Percentiles rank a stretch among this genome's conserved stretches.
phyloP scores from a whole-genome alignment of 208 protist genomes.

The Trypanosoma platydactyli region DNA sequence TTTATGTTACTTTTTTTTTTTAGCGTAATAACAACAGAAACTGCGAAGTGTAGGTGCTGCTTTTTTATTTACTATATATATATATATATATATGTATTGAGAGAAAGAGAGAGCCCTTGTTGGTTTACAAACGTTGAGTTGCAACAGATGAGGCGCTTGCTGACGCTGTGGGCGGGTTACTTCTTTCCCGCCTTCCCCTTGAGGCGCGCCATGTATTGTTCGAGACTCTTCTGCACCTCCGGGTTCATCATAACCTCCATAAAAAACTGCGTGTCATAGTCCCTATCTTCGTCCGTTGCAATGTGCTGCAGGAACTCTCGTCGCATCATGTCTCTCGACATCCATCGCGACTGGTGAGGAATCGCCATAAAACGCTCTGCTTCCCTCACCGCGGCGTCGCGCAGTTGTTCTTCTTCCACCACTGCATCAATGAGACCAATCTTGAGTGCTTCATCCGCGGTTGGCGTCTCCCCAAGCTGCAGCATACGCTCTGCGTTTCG shows the following conservation, averaged over 20 bases:
- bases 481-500: constrained; percentile 73
- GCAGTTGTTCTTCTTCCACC: constrained; percentile 42
- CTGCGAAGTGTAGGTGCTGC: too few species aligned
- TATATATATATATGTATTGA: too few species aligned
- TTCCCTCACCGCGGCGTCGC: constrained; percentile 51
- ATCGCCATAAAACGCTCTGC: constrained; percentile 63
- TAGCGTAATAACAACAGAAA: too few species aligned
- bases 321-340: constrained; percentile 81
- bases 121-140: background rate
- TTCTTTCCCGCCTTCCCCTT: constrained; percentile 58
- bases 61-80: too few species aligned
- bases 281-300: constrained; percentile 68
- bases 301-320: constrained; percentile 75
- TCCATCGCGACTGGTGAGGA: constrained; percentile 74
- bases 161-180: constrained; percentile 1
- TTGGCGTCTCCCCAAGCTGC: constrained; percentile 74
- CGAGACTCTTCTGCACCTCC: constrained; percentile 71
- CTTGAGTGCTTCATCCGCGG: constrained; percentile 59
- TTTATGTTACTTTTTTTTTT: too few species aligned
- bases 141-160: background rate
- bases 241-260: constrained; percentile 65
- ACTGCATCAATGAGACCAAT: constrained; percentile 73
- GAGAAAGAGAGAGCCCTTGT: background rate
- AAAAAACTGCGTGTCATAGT: constrained; percentile 82
- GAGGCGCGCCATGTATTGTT: constrained; percentile 54